Evolutionary conservation across 177 flowering plant genomes (phyloP).

Genomic region (Vitis hybrid): DNA sequence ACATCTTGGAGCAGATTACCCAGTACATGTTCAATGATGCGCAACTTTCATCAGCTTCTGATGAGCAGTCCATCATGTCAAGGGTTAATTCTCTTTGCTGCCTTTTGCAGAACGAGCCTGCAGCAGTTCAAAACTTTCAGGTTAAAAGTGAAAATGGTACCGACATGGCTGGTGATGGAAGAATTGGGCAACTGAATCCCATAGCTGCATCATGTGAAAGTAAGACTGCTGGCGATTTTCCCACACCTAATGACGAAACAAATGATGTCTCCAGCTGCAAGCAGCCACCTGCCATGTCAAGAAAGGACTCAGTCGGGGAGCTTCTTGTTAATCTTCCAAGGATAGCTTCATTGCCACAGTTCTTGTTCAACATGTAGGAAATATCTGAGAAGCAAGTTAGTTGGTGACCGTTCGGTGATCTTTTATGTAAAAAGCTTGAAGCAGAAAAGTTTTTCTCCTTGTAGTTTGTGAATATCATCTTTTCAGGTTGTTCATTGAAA

Average conservation of each 20-base stretch:
- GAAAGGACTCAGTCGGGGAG: constrained; percentile 76
- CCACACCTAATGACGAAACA: constrained; percentile 15
- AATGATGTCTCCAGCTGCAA: constrained; percentile 30
- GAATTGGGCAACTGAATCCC: background rate
- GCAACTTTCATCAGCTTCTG: constrained; percentile 45
- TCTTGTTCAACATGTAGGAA: constrained; percentile 58
- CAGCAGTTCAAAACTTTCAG: constrained; percentile 22
- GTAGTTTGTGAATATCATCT: background rate
- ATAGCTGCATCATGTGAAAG: constrained; percentile 11
- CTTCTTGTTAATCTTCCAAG: constrained; percentile 77
- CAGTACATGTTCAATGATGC: constrained; percentile 63
- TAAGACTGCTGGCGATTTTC: constrained; percentile 5
- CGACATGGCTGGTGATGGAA: constrained; percentile 13
- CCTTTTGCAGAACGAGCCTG: constrained; percentile 60
- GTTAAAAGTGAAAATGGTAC: constrained; percentile 12
- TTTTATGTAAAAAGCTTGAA: background rate
- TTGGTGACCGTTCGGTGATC: background rate
- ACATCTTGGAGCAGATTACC: constrained; percentile 58
- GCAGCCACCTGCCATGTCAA: constrained; percentile 41
- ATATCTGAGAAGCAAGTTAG: constrained; percentile 39
- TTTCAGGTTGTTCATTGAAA: background rate
- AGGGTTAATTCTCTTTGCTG: constrained; percentile 79
- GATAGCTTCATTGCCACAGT: constrained; percentile 74
- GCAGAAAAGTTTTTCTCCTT: background rate
- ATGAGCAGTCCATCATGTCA: constrained; percentile 66